Evolutionary conservation across 2,329 filamentous ascomycete genomes (phyloP), one percentile per base, ranked within the genome.

Genomic region (Decorospora gaudefroyi): DNA sequence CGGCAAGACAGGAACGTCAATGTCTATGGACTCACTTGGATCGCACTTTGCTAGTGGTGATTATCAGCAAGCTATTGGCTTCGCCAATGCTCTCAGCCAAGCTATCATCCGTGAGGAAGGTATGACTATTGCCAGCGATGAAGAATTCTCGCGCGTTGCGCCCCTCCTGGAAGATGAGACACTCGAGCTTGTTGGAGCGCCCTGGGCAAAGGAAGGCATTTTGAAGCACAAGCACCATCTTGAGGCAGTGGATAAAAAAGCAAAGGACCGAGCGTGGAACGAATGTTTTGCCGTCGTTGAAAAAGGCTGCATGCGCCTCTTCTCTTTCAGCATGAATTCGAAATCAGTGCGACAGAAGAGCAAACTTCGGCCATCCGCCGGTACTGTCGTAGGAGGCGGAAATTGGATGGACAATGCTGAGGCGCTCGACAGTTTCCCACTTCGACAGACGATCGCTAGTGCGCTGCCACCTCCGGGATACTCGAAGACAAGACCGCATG

Each of bases 381-480:
- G 82, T 9, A 82, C 85, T 18, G 80, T 87, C 5, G 93, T 97
- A 2, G 93, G 93, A 55, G 93, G 93, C 49, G 93, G 93, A 16
- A 97, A 99, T 69, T 99, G 93, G 93, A 92, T 92, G 69, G 91
- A 96, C 57, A 97, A 95, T 65, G 93, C 93, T 4, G 90, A 95
- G 53, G 89, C 85, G 53, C 78, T 96, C 7, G 91, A 89, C 59
- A 87, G 86, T 13, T 97, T 96, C 69, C 84, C 87, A 29, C 82
- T 99, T 6, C 83, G 91, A 13, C 91, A 97, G 68, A 95, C 91
- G 0, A 87, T 97, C 54, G 93, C 93, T 8, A 96, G 90, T 42
- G 84, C 87, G 0, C 80, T 99, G 10, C 93, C 93, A 6, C 81
- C 90, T 1, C 92, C 93, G 0, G 93, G 93, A 8, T 97, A 97